Evolutionary conservation across 2,329 filamentous ascomycete species (phyloP).

Genomic region (Fusarium sp.): DNA sequence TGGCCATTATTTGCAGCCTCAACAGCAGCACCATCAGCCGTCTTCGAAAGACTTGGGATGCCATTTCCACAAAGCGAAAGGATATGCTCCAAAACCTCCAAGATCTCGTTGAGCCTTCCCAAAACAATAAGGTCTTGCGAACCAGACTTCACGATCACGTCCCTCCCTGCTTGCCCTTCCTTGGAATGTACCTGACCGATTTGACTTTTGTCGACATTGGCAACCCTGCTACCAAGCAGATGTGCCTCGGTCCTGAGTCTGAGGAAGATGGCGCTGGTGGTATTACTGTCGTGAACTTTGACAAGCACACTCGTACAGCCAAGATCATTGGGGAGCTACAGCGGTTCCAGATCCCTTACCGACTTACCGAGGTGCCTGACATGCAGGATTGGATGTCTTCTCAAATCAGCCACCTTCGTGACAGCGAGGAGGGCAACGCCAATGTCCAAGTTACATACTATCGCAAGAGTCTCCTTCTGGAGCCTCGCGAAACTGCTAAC

Average conservation of each 20-base stretch:
- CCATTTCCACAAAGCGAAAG: conserved; percentile 85
- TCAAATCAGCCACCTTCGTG: conserved; percentile 81
- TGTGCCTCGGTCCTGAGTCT: conserved; percentile 61
- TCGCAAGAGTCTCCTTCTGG: conserved; percentile 84
- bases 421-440: conserved; percentile 63
- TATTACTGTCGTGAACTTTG: conserved; percentile 92
- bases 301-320: conserved; percentile 94
- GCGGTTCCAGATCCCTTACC: conserved; percentile 94
- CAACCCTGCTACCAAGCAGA: conserved; percentile 85
- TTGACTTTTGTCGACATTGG: conserved; percentile 96
- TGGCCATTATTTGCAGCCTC: conserved; percentile 95
- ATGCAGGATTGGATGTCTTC: conserved; percentile 92
- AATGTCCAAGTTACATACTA: conserved; percentile 75
- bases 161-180: conserved; percentile 91
- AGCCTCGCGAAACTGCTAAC: conserved; percentile 71
- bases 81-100: conserved; percentile 81
- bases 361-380: conserved; percentile 83
- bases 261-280: conserved; percentile 72
- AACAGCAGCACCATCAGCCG: conserved; percentile 92
- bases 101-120: conserved; percentile 85
- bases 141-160: conserved; percentile 85
- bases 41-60: conserved; percentile 91
- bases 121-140: conserved; percentile 90
- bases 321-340: conserved; percentile 97
- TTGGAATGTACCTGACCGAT: conserved; percentile 96